Evolutionary conservation across 257 asterid species (phyloP).

Genomic region (Solanum chmielewskii): DNA sequence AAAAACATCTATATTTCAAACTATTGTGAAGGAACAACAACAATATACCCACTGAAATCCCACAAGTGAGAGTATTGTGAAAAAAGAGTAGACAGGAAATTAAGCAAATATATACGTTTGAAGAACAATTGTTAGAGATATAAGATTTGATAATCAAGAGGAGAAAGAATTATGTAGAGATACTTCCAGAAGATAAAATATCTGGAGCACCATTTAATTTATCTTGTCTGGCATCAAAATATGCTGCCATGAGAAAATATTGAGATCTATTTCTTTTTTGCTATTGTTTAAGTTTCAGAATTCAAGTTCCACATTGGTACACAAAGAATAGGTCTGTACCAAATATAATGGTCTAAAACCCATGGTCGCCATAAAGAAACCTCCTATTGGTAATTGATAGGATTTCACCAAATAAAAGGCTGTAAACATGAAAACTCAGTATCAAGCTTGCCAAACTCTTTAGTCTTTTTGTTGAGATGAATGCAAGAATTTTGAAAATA

Average conservation of each 20-base stretch:
- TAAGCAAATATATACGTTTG: neutral
- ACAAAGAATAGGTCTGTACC: neutral
- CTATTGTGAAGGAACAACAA: neutral
- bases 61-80: neutral
- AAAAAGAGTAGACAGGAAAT: neutral
- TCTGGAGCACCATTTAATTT: neutral
- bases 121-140: neutral
- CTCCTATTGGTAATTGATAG: neutral
- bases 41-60: neutral
- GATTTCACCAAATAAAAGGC: neutral
- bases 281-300: neutral
- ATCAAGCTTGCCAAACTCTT: neutral
- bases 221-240: neutral
- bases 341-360: neutral
- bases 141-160: neutral
- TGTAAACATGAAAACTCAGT: neutral
- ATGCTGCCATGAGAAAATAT: neutral
- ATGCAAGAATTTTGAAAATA: neutral
- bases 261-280: neutral
- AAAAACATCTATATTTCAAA: neutral
- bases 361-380: neutral
- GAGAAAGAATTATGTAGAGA: neutral
- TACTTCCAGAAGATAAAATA: neutral
- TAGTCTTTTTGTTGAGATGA: neutral
- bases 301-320: neutral